phyloP scores from a whole-genome alignment of 2,329 filamentous ascomycete genomes.

The Diplodia scrobiculata region DNA sequence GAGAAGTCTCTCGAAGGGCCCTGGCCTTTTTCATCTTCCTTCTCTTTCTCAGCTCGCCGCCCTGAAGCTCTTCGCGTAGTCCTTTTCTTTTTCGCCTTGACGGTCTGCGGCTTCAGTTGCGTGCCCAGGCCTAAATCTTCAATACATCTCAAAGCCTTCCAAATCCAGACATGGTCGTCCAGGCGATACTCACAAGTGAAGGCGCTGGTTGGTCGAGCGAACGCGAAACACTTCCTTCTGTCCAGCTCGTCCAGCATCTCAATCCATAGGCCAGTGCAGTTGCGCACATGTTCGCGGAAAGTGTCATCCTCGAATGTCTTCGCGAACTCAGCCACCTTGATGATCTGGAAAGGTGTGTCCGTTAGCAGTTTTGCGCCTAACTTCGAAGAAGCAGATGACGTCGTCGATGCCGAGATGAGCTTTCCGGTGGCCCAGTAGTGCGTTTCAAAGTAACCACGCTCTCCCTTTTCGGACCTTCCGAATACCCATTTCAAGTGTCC shows the following conservation, averaged over 20 bases:
- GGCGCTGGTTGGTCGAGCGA: not conserved
- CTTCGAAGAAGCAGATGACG: not conserved
- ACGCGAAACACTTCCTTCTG: slow-evolving; percentile 9
- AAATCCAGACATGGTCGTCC: slow-evolving; percentile 28
- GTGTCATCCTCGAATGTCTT: not conserved
- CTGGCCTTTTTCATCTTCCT: not conserved
- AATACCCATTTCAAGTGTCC: slow-evolving; percentile 10
- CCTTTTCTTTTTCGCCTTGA: not conserved
- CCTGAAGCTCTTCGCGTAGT: not conserved
- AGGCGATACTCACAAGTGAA: slow-evolving; percentile 1
- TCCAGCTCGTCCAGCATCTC: not conserved
- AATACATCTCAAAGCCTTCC: slow-evolving; percentile 20
- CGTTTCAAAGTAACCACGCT: not conserved
- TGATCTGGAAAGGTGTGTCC: slow-evolving; percentile 17
- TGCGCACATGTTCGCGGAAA: not conserved
- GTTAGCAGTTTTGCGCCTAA: not conserved
- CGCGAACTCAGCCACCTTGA: slow-evolving; percentile 3
- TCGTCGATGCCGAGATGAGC: not conserved
- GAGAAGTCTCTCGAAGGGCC: slow-evolving; percentile 2
- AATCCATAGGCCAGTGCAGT: not conserved
- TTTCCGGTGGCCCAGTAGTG: slow-evolving; percentile 18
- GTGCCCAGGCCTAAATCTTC: not conserved
- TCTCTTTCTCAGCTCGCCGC: not conserved
- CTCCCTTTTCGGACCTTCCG: not conserved
- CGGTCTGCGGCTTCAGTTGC: not conserved